phyloP scores from a whole-genome alignment of 768 basidiomycete species.

The Serpula lacrymans region DNA sequence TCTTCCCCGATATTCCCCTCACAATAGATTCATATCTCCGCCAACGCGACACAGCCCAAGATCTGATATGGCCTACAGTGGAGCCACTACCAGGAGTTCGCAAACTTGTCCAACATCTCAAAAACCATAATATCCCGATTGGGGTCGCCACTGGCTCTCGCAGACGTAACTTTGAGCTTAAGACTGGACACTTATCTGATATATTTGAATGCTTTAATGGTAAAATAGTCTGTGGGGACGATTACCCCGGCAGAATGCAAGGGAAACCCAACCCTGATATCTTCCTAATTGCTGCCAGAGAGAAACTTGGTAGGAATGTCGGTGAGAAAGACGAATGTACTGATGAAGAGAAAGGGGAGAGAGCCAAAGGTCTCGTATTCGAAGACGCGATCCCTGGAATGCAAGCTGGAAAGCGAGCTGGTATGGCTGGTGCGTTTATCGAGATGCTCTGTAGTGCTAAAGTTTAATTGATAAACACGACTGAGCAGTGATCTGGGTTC shows the following conservation, averaged over 20 bases:
- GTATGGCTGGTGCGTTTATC: conserved; percentile 68
- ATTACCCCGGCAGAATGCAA: conserved; percentile 47
- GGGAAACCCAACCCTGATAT: conserved; percentile 86
- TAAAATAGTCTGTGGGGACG: conserved; percentile 71
- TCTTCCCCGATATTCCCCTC: conserved; percentile 71
- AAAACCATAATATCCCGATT: conserved; percentile 65
- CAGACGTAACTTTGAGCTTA: conserved; percentile 61
- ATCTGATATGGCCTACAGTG: conserved; percentile 65
- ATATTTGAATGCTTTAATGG: conserved; percentile 61
- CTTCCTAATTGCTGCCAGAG: conserved; percentile 69
- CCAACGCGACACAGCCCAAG: conserved; percentile 56
- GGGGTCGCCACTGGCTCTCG: conserved; percentile 78
- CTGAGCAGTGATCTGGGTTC: conserved; percentile 75
- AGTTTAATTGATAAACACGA: conserved; percentile 1
- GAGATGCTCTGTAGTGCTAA: background rate
- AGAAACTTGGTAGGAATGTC: conserved; percentile 52
- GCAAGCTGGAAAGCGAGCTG: conserved; percentile 77
- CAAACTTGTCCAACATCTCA: conserved; percentile 69
- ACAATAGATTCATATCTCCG: conserved; percentile 56
- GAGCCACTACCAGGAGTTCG: conserved; percentile 69
- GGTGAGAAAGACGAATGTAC: conserved; percentile 38
- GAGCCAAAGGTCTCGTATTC: conserved; percentile 70
- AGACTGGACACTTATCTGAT: conserved; percentile 59
- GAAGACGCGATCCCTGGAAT: conserved; percentile 80
- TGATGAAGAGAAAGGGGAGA: conserved; percentile 40